These are phyloP conservation scores for Russula lepida DNA, from an alignment of 768 basidiomycete genomes.

Conservation along the genomic window DNA sequence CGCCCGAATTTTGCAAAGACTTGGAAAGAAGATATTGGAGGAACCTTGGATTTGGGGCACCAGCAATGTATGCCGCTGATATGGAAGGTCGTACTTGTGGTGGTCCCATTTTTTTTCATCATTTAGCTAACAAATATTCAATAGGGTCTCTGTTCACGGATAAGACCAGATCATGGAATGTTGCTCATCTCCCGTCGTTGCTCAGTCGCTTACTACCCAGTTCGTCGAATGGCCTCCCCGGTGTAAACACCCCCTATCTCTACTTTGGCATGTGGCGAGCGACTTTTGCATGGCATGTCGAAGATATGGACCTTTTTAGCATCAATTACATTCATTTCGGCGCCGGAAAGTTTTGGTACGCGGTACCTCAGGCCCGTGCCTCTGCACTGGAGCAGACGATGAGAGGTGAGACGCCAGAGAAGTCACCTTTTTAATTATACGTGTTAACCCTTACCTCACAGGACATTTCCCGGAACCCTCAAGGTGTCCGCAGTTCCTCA, in stretches of 20 bases:
- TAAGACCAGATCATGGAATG: constrained; percentile 82
- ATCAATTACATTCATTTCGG: constrained; percentile 99
- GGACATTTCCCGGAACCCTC: constrained; percentile 83
- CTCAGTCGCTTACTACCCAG: constrained; percentile 71
- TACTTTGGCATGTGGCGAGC: constrained; percentile 99
- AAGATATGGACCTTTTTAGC: constrained; percentile 98
- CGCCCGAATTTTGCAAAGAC: constrained; percentile 76
- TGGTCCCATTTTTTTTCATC: background rate
- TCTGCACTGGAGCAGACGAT: constrained; percentile 80
- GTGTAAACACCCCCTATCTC: constrained; percentile 94
- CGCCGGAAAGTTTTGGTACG: constrained; percentile 96
- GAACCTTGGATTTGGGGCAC: constrained; percentile 75
- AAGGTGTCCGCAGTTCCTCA: constrained; percentile 84
- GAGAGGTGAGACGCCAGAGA: constrained; percentile 47
- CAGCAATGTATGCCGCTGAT: constrained; percentile 99
- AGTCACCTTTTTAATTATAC: background rate
- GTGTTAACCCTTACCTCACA: constrained; percentile 25
- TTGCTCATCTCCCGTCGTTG: constrained; percentile 82
- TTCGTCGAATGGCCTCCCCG: constrained; percentile 67
- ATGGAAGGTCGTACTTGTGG: constrained; percentile 57
- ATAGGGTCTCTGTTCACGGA: constrained; percentile 64
- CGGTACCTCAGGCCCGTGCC: constrained; percentile 82
- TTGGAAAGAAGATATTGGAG: constrained; percentile 91
- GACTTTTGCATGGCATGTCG: constrained; percentile 98
- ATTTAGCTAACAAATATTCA: background rate